Percentiles rank a stretch among this genome's conserved stretches.
These are phyloP conservation scores for Tulasnella sp. DNA, from an alignment of 768 basidiomycete species.

Conservation along the genomic window DNA sequence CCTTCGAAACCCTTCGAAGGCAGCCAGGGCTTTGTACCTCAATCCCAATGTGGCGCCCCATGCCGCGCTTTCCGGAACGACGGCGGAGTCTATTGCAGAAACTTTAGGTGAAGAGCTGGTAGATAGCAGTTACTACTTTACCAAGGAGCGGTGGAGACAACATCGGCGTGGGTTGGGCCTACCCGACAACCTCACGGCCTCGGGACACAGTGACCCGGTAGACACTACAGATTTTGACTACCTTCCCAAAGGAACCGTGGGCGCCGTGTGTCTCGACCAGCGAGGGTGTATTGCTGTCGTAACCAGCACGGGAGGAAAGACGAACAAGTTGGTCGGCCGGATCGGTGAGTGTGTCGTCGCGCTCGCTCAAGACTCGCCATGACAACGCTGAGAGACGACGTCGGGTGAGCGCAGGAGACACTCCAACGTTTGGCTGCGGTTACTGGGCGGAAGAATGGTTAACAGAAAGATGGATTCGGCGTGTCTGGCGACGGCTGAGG, in stretches of 20 bases:
- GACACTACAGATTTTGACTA: conserved; percentile 39
- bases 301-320: conserved; percentile 75
- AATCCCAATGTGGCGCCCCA: conserved; percentile 56
- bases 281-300: conserved; percentile 63
- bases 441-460: conserved; percentile 83
- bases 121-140: conserved; percentile 72
- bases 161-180: conserved; percentile 66
- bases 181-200: conserved; percentile 48
- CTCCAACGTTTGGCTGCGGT: conserved; percentile 66
- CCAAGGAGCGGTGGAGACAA: conserved; percentile 64
- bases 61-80: conserved; percentile 57
- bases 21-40: conserved; percentile 64
- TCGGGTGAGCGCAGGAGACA: conserved; percentile 42
- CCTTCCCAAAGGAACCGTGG: conserved; percentile 71
- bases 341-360: conserved; percentile 35
- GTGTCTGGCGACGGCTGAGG: conserved; percentile 37
- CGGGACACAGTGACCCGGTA: conserved; percentile 21
- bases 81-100: conserved; percentile 53
- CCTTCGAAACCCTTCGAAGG: conserved; percentile 63
- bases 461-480: conserved; percentile 30
- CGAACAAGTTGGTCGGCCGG: conserved; percentile 75
- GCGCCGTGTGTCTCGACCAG: conserved; percentile 71
- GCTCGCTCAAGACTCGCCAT: background rate
- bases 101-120: conserved; percentile 50
- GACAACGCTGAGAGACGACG: background rate